Percentiles rank a stretch among this genome's conserved stretches.
Evolutionary conservation across 306 rosid species (phyloP).

Genomic region (Gastrolobium bilobum): DNA sequence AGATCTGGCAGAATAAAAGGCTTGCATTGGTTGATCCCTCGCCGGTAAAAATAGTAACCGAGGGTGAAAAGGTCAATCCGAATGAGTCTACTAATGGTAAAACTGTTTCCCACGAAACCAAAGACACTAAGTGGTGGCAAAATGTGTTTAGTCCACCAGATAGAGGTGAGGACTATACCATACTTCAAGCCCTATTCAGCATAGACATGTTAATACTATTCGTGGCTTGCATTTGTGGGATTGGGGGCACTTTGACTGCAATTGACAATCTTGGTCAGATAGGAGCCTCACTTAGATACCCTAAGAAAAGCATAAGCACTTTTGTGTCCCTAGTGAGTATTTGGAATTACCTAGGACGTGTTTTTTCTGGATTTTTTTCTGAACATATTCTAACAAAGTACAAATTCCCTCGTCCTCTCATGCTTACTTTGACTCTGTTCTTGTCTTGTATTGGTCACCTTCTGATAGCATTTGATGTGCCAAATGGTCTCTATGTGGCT

Average conservation of each 20-base stretch:
- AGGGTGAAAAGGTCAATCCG: not conserved
- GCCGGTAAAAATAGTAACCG: conserved; percentile 46
- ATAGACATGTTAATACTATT: conserved; percentile 65
- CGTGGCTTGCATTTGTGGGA: conserved; percentile 58
- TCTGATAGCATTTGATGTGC: conserved; percentile 62
- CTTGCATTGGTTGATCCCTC: conserved; percentile 41
- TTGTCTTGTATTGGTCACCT: conserved; percentile 63
- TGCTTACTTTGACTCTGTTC: conserved; percentile 60
- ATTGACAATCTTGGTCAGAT: conserved; percentile 76
- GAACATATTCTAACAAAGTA: conserved; percentile 54
- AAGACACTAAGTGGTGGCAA: conserved; percentile 53
- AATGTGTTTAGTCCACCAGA: conserved; percentile 61
- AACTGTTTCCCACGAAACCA: not conserved
- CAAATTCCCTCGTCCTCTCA: conserved; percentile 62
- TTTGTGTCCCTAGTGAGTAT: conserved; percentile 71
- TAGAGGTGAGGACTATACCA: conserved; percentile 76
- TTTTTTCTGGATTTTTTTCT: conserved; percentile 62
- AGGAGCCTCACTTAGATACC: conserved; percentile 62
- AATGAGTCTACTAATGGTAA: not conserved
- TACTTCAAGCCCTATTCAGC: conserved; percentile 74
- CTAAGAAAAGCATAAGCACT: conserved; percentile 61
- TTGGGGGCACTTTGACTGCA: conserved; percentile 71
- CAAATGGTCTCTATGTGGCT: conserved; percentile 61
- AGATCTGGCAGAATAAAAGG: conserved; percentile 48
- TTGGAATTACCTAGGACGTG: conserved; percentile 71